Conservation (phyloP, 345 rosid species). For the Cochlearia excelsa region DNA sequence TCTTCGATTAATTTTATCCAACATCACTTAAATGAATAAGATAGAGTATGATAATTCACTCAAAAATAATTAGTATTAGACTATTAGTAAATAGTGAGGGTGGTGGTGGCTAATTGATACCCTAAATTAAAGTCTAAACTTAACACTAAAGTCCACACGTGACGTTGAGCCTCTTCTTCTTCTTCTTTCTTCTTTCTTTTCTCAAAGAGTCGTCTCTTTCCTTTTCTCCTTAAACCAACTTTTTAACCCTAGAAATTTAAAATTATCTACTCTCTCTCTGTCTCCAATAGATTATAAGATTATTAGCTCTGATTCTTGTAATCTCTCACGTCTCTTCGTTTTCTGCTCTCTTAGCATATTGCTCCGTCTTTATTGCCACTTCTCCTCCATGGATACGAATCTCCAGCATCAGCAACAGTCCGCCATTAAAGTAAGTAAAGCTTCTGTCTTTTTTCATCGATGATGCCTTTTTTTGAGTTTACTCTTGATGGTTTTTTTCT, state of each 20-base stretch:
- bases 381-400: conserved; percentile 47
- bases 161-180: too few relatives aligned
- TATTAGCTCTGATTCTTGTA: background rate
- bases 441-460: background rate
- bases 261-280: conserved; percentile 13
- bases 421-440: conserved; percentile 52
- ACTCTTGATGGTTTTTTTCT: conserved; percentile 10
- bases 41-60: too few relatives aligned
- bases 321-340: conserved; percentile 3
- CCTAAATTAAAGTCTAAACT: too few relatives aligned
- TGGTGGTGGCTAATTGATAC: too few relatives aligned
- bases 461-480: conserved; percentile 24
- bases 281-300: background rate
- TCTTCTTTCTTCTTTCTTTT: too few relatives aligned
- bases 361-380: background rate
- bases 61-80: too few relatives aligned
- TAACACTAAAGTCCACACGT: too few relatives aligned
- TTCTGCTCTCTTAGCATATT: conserved; percentile 20
- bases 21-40: too few relatives aligned
- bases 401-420: conserved; percentile 36
- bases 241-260: conserved; percentile 33
- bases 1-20: too few relatives aligned
- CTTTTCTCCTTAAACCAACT: conserved; percentile 14
- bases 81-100: too few relatives aligned
- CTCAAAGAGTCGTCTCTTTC: conserved; percentile 23